Conservation (phyloP, 208 protist species). For the Trypanosomatidae sp. region DNA sequence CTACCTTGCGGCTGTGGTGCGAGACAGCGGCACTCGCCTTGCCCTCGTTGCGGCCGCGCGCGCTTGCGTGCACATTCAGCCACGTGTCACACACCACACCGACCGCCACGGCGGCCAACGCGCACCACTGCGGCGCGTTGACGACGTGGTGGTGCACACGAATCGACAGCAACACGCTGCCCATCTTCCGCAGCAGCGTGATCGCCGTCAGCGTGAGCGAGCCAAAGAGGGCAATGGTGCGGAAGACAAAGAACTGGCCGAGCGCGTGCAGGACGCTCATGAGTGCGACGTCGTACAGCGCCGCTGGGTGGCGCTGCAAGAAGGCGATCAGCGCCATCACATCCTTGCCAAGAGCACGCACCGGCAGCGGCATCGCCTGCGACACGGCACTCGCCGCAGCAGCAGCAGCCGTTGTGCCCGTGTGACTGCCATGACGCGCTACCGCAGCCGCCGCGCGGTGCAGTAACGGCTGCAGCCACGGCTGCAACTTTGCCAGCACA, state of each 20-base stretch:
- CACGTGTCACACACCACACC: slow-evolving; percentile 48
- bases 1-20: too few relatives aligned
- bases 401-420: background rate
- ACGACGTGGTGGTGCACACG: slow-evolving; percentile 51
- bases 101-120: slow-evolving; percentile 29
- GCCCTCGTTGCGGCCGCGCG: too few relatives aligned
- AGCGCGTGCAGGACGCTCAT: slow-evolving; percentile 53
- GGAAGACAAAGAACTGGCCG: slow-evolving; percentile 77
- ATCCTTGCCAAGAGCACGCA: slow-evolving; percentile 10
- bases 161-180: slow-evolving; percentile 70
- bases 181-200: slow-evolving; percentile 68
- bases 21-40: too few relatives aligned
- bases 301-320: slow-evolving; percentile 29
- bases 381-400: background rate
- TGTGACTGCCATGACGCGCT: slow-evolving; percentile 2
- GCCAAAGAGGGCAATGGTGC: slow-evolving; percentile 65
- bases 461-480: too few relatives aligned
- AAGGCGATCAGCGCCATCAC: slow-evolving; percentile 29
- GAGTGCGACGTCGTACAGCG: slow-evolving; percentile 33
- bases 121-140: slow-evolving; percentile 23
- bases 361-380: background rate
- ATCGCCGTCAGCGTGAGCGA: slow-evolving; percentile 62
- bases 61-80: slow-evolving; percentile 15
- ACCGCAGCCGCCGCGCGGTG: slow-evolving; percentile 1
- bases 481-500: too few relatives aligned